Conservation (phyloP, 1,139 yeast species). For the Geotrichum candidum region DNA sequence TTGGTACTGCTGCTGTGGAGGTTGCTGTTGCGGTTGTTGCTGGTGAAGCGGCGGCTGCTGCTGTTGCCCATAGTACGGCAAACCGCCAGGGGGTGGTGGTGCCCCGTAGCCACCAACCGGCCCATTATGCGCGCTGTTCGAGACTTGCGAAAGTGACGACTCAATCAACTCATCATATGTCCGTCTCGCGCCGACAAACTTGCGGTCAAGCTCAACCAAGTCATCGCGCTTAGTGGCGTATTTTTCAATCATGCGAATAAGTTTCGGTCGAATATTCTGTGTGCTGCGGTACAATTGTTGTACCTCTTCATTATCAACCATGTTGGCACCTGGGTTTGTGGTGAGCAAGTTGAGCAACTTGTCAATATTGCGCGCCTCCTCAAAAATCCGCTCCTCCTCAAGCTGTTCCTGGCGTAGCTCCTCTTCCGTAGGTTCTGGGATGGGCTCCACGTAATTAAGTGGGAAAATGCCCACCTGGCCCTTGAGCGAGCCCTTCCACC, state of each 20-base stretch:
- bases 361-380: constrained; percentile 55
- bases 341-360: constrained; percentile 55
- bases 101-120: background rate
- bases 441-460: constrained; percentile 79
- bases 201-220: constrained; percentile 59
- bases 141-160: constrained; percentile 29
- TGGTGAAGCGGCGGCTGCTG: constrained; percentile 6
- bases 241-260: constrained; percentile 68
- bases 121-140: background rate
- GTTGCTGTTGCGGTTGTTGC: constrained; percentile 9
- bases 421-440: constrained; percentile 58
- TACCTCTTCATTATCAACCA: constrained; percentile 43
- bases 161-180: constrained; percentile 68
- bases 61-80: background rate
- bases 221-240: constrained; percentile 72
- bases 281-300: constrained; percentile 60
- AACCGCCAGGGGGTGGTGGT: background rate
- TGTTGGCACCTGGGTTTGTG: constrained; percentile 32
- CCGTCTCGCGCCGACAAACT: constrained; percentile 60
- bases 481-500: constrained; percentile 88
- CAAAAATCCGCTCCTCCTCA: constrained; percentile 43
- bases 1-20: constrained; percentile 3
- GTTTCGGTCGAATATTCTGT: constrained; percentile 64
- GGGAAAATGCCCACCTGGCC: constrained; percentile 90
- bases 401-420: constrained; percentile 42